Base-by-base conservation (phyloP, 306 rosid genomes). In the Inga oerstediana region DNA sequence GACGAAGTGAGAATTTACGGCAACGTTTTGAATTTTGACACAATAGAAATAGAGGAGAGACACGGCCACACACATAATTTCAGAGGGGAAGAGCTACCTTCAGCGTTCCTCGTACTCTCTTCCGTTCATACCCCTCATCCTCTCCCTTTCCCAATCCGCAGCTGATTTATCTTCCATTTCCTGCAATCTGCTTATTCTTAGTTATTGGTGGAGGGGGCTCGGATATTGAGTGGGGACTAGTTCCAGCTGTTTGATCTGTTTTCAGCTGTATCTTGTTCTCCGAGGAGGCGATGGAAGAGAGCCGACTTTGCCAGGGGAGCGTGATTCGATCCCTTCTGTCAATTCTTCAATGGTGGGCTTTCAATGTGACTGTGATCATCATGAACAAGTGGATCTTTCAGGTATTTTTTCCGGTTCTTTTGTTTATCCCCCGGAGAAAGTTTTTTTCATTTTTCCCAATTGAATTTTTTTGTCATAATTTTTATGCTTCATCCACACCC, bases 311-410 rank as follows among this genome's bases (percentile, higher is more conserved):
- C 76, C 90, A 90, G 78, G 88, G 91, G 92, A 84, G 87, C 85
- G 82, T 85, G 66, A 49, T 90, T 85, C 85, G 92, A 91, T 91
- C 95, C 83, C 91, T 91, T 71, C 56, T 91, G 5, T 91, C 95
- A 20, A 90, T 91, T 82, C 80, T 91, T 76, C 95, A 90, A 72
- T 91, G 95, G 95, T 91, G 95, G 95, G 72, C 72, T 46, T 91
- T 91, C 88, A 91, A 91, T 72, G 95, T 91, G 81, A 90, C 93
- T 27, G 95, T 91, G n/a, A 90, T 91, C 46, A 90, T 91, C 77
- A 85, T 91, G 91, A 91, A 91, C 90, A 91, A 91, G 84, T 91
- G 95, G 95, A 91, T 91, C 93, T 91, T 91, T 58, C 95, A 91
- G 95, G 95, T 91, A 75, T 49, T 70, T 14, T 75, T 48, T 30